Evolutionary conservation across 352 stramenopile genomes (phyloP).

Genomic region (Blastocystis hominis): DNA sequence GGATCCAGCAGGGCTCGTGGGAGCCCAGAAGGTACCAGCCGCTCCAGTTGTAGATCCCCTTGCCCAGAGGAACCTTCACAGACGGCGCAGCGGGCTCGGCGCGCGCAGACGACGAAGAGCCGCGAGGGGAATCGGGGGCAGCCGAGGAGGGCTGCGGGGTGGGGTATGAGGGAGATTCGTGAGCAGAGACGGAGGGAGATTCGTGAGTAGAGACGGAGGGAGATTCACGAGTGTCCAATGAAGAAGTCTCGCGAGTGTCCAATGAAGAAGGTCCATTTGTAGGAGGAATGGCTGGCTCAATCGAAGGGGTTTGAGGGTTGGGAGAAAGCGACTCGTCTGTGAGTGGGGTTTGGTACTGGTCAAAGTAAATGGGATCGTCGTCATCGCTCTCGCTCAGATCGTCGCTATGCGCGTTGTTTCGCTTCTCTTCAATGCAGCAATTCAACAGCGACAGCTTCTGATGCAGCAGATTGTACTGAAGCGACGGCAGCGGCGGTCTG

Average conservation of each 20-base stretch:
- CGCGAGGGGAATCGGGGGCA: not conserved
- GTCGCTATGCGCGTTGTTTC: not conserved
- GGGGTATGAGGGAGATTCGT: not conserved
- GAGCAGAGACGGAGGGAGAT: too few relatives aligned
- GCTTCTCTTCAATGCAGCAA: slow-evolving; percentile 36
- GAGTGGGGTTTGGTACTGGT: not conserved
- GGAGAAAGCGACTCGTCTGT: too few relatives aligned
- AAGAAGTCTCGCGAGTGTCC: not conserved
- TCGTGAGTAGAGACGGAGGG: too few relatives aligned
- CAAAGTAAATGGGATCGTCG: not conserved
- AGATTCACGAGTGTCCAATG: not conserved
- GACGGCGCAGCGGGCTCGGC: not conserved
- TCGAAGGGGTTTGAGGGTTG: not conserved
- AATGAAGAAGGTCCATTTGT: not conserved
- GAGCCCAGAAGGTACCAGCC: slow-evolving; percentile 19
- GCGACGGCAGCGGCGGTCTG: slow-evolving; percentile 1
- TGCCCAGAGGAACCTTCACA: not conserved
- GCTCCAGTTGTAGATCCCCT: slow-evolving; percentile 37
- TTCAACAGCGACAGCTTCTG: slow-evolving; percentile 46
- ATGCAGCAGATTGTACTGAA: slow-evolving; percentile 36
- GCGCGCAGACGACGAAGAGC: not conserved
- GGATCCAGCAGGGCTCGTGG: not conserved
- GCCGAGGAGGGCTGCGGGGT: not conserved
- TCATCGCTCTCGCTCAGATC: not conserved
- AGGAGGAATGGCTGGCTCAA: not conserved